Evolutionary conservation across 805 yeast genomes (phyloP), one percentile per base, ranked within the genome.

Genomic region (Candida caryicola): DNA sequence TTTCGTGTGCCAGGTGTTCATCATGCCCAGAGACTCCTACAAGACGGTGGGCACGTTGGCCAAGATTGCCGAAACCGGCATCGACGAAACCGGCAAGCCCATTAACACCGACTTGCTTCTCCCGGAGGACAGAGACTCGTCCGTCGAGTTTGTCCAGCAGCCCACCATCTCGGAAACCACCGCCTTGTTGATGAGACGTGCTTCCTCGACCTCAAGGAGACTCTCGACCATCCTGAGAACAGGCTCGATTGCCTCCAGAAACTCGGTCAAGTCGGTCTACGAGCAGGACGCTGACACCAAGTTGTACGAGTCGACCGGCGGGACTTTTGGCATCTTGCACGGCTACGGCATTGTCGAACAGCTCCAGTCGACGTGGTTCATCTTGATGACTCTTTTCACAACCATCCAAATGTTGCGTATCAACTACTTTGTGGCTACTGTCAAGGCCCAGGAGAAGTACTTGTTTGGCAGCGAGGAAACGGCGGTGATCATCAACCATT

Each of bases 361-460:
- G 52, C 62, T 79, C 43, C 62, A 56, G 31, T 71, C 85, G 4
- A 74, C 84, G 3, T 88, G 96, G 93, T 91, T 89, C 57, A 54
- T 72, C 34, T 62, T 89, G 39, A 84, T 88, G 85, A 76, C 86
- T 17, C 54, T 77, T 2, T 86, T 89, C 59, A 85, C 96, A 4
- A 76, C 90, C 2, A 74, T 90, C 40, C 95, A 88, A 60, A 90
- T 90, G 96, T 72, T 91, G 31, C 73, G 97, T 57, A 82, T 90
- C 49, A 90, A 90, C 66, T 91, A 86, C 60, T 91, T 88, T 61
- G 93, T 90, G 38, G 97, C 96, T 6, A 87, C 97, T 2, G 69
- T 90, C 25, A 77, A 80, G 52, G 68, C 95, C 0, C 97, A 90
- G 64, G 95, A 88, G 68, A 73, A 73, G 17, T 91, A 69, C 54